phyloP scores from a whole-genome alignment of 768 basidiomycete genomes.

The Russula sp. region DNA sequence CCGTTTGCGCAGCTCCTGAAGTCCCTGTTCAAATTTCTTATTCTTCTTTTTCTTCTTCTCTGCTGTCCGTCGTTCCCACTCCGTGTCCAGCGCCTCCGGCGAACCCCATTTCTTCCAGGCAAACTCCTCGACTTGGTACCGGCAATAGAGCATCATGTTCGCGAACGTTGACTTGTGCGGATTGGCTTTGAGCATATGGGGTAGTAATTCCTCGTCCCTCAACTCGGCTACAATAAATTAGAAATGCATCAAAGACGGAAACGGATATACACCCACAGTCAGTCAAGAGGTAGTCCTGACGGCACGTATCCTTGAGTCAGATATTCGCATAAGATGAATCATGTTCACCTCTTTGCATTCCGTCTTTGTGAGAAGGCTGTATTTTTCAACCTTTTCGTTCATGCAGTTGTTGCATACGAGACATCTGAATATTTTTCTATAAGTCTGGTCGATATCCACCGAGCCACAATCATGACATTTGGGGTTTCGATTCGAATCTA shows the following conservation, averaged over 20 bases:
- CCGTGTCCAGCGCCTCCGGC: slow-evolving; percentile 80
- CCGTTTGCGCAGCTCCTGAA: slow-evolving; percentile 74
- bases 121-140: slow-evolving; percentile 91
- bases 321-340: neutral
- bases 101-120: slow-evolving; percentile 99
- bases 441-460: slow-evolving; percentile 82
- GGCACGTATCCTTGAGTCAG: neutral
- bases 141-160: slow-evolving; percentile 98
- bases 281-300: slow-evolving; percentile 87
- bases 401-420: slow-evolving; percentile 87
- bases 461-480: slow-evolving; percentile 82
- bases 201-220: slow-evolving; percentile 84
- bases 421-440: slow-evolving; percentile 74
- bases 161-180: slow-evolving; percentile 92
- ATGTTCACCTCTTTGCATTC: slow-evolving; percentile 85
- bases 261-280: slow-evolving; percentile 51
- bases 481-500: slow-evolving; percentile 69
- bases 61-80: slow-evolving; percentile 68
- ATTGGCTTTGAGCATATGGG: slow-evolving; percentile 90
- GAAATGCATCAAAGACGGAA: neutral
- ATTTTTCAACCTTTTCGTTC: slow-evolving; percentile 84
- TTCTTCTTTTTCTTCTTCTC: slow-evolving; percentile 89
- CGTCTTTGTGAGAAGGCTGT: slow-evolving; percentile 93
- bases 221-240: slow-evolving; percentile 63
- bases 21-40: slow-evolving; percentile 88